phyloP scores from a whole-genome alignment of 2,329 filamentous ascomycete genomes.

The Hypoxylon sp. region DNA sequence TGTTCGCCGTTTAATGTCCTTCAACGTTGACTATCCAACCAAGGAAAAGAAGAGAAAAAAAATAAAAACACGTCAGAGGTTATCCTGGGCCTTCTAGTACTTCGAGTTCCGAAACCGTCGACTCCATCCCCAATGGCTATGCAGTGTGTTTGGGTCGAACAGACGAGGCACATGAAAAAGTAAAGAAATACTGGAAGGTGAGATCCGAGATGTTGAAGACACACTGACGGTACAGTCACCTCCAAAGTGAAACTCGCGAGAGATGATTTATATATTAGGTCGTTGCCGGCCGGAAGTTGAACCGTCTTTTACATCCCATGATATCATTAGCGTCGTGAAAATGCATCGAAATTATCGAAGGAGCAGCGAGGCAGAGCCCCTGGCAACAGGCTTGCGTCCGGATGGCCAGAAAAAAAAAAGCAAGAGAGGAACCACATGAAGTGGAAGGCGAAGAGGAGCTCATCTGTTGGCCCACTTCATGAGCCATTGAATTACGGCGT shows the following conservation, averaged over 20 bases:
- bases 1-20: constrained; percentile 40
- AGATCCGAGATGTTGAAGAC: constrained; percentile 41
- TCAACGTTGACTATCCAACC: constrained; percentile 39
- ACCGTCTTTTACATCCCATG: constrained; percentile 52
- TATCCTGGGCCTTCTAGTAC: constrained; percentile 46
- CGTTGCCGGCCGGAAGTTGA: constrained; percentile 52
- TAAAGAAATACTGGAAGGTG: constrained; percentile 44
- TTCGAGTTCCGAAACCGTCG: constrained; percentile 45
- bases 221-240: constrained; percentile 45
- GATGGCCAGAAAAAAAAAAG: constrained; percentile 29
- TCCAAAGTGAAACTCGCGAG: constrained; percentile 52
- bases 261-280: constrained; percentile 56
- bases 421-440: constrained; percentile 26
- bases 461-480: constrained; percentile 88
- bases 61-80: constrained; percentile 39
- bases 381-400: constrained; percentile 27
- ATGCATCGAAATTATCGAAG: constrained; percentile 50
- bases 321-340: constrained; percentile 55
- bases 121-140: constrained; percentile 48
- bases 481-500: constrained; percentile 96
- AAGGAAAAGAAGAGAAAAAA: constrained; percentile 41
- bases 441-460: constrained; percentile 48
- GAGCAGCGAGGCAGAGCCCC: constrained; percentile 35
- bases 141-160: constrained; percentile 47
- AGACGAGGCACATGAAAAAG: constrained; percentile 44